Evolutionary conservation across 306 rosid genomes (phyloP).

Genomic region (Pyrus communis): DNA sequence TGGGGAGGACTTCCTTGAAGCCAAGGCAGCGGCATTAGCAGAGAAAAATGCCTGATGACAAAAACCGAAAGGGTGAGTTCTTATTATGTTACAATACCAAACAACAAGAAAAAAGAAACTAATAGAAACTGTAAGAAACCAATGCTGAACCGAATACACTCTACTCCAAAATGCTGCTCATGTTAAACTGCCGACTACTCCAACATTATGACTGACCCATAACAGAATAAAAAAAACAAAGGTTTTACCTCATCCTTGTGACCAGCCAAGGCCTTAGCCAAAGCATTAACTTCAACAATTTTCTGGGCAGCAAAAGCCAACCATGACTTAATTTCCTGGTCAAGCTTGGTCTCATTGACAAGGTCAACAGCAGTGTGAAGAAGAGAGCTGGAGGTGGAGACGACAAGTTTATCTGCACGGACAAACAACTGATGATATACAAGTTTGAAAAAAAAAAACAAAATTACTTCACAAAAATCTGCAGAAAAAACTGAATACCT

Average conservation of each 20-base stretch:
- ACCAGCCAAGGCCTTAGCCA: slow-evolving; percentile 76
- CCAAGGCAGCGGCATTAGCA: slow-evolving; percentile 61
- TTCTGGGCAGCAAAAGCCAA: slow-evolving; percentile 93
- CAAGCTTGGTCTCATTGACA: slow-evolving; percentile 81
- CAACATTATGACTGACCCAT: neutral
- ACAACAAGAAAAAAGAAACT: neutral
- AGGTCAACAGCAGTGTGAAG: slow-evolving; percentile 95
- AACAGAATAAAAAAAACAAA: neutral
- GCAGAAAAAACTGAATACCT: slow-evolving; percentile 31
- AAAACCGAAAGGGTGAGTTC: slow-evolving; percentile 12
- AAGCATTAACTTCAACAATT: slow-evolving; percentile 75
- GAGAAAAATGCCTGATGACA: slow-evolving; percentile 61
- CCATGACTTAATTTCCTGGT: slow-evolving; percentile 83
- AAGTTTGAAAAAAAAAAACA: neutral
- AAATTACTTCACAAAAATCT: slow-evolving; percentile 13
- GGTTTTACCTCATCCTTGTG: slow-evolving; percentile 61
- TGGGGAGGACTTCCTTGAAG: slow-evolving; percentile 76
- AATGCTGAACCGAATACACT: neutral
- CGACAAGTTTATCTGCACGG: slow-evolving; percentile 63
- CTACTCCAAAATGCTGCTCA: neutral
- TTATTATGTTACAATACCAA: neutral
- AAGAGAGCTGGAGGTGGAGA: slow-evolving; percentile 83
- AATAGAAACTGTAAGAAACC: neutral
- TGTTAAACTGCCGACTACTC: neutral
- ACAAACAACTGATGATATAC: neutral